These are phyloP conservation scores for Neonectria sp. DNA, from an alignment of 2,329 filamentous ascomycete species.

Conservation along the genomic window DNA sequence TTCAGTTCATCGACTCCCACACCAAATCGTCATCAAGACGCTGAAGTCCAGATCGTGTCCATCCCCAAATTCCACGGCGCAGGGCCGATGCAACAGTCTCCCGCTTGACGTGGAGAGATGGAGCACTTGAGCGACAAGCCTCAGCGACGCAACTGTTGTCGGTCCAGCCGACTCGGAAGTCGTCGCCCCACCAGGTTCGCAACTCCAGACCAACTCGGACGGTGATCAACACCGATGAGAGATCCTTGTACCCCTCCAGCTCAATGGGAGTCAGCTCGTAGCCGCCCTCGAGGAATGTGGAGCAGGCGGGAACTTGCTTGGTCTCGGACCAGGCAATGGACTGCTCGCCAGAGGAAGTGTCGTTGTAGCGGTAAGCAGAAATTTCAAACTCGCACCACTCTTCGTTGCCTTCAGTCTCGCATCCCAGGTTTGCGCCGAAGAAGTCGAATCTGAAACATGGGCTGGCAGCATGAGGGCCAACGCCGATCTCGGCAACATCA, in stretches of 20 bases:
- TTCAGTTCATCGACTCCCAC: slow-evolving; percentile 50
- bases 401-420: slow-evolving; percentile 53
- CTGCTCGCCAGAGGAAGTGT: slow-evolving; percentile 50
- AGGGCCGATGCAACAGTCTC: slow-evolving; percentile 51
- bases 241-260: slow-evolving; percentile 56
- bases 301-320: slow-evolving; percentile 57
- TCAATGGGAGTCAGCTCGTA: slow-evolving; percentile 55
- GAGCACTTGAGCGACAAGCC: slow-evolving; percentile 50
- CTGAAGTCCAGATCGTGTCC: slow-evolving; percentile 51
- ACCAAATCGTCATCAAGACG: slow-evolving; percentile 51
- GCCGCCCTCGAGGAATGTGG: slow-evolving; percentile 50
- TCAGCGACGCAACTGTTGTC: slow-evolving; percentile 59
- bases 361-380: slow-evolving; percentile 58
- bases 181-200: slow-evolving; percentile 60
- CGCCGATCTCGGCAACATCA: slow-evolving; percentile 57
- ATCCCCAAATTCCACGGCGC: slow-evolving; percentile 53
- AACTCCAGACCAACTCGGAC: slow-evolving; percentile 56
- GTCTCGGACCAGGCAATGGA: slow-evolving; percentile 58
- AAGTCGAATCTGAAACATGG: slow-evolving; percentile 59
- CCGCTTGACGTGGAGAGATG: slow-evolving; percentile 50
- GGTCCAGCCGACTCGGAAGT: slow-evolving; percentile 58
- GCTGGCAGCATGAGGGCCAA: slow-evolving; percentile 55
- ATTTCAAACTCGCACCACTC: slow-evolving; percentile 60
- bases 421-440: slow-evolving; percentile 57
- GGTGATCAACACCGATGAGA: slow-evolving; percentile 57